Conservation (phyloP, 1,139 yeast species). For the Williopsis jadinii region DNA sequence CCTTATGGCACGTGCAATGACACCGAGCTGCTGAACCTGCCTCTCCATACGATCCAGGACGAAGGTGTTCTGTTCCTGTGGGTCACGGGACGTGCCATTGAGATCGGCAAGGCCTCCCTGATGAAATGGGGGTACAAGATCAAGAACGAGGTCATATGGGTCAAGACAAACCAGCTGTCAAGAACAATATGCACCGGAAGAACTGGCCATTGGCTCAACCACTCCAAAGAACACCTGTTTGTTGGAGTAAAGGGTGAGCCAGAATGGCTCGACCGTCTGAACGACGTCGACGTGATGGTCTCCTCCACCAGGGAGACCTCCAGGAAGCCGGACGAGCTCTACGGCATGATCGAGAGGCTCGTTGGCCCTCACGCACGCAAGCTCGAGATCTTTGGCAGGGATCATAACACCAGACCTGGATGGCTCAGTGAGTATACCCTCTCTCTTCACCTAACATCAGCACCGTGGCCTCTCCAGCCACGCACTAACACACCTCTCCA, state of each 20-base stretch:
- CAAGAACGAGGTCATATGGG: constrained; percentile 82
- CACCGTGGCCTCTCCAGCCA: neutral
- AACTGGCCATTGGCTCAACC: constrained; percentile 96
- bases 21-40: constrained; percentile 58
- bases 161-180: constrained; percentile 79
- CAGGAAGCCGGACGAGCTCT: constrained; percentile 84
- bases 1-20: constrained; percentile 77
- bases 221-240: constrained; percentile 83
- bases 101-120: constrained; percentile 73
- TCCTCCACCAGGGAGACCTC: constrained; percentile 84
- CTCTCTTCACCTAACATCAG: constrained; percentile 5
- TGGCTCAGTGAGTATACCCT: constrained; percentile 48
- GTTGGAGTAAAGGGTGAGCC: constrained; percentile 83
- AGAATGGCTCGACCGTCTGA: constrained; percentile 55
- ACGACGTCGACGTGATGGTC: constrained; percentile 73
- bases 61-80: constrained; percentile 81
- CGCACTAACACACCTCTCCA: neutral
- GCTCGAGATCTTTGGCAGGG: constrained; percentile 82
- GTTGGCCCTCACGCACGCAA: constrained; percentile 74
- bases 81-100: constrained; percentile 94
- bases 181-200: constrained; percentile 91
- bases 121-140: constrained; percentile 76
- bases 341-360: constrained; percentile 77
- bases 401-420: constrained; percentile 79
- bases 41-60: constrained; percentile 63